Evolutionary conservation across 139 green algal genomes (phyloP).

Genomic region (Mesotaenium endlicherianum): DNA sequence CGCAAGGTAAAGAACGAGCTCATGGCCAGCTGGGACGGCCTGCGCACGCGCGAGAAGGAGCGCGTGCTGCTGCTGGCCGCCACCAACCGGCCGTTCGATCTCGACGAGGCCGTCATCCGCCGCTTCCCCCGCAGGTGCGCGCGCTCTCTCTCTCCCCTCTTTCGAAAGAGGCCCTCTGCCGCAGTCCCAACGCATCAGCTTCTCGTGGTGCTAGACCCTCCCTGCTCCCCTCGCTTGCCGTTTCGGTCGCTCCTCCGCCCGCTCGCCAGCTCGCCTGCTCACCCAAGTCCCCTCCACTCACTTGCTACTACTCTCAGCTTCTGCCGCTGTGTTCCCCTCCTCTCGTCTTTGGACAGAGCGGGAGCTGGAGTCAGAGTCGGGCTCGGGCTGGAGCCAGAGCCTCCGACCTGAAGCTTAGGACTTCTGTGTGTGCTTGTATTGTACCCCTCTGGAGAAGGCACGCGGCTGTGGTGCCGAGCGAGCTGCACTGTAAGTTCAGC

Average conservation of each 20-base stretch:
- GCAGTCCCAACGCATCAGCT: neutral
- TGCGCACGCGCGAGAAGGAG: slow-evolving; percentile 65
- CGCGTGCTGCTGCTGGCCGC: slow-evolving; percentile 69
- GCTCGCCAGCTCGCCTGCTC: neutral
- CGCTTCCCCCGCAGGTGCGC: slow-evolving; percentile 57
- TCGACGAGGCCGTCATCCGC: slow-evolving; percentile 75
- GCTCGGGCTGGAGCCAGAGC: too few relatives aligned
- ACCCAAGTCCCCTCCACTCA: too few relatives aligned
- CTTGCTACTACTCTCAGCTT: too few relatives aligned
- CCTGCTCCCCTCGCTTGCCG: neutral
- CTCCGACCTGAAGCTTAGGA: too few relatives aligned
- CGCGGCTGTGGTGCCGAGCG: too few relatives aligned
- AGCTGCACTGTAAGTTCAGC: too few relatives aligned
- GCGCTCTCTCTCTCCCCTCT: neutral
- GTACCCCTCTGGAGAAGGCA: too few relatives aligned
- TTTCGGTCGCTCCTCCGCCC: neutral
- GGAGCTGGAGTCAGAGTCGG: too few relatives aligned
- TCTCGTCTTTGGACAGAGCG: too few relatives aligned
- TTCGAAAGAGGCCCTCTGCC: neutral
- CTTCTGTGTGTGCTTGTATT: too few relatives aligned
- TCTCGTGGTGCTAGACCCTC: neutral
- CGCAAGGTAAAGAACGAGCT: slow-evolving; percentile 78
- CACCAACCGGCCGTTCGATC: slow-evolving; percentile 74
- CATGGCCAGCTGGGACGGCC: slow-evolving; percentile 70
- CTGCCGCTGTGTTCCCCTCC: too few relatives aligned